Percentiles rank a stretch among this genome's conserved stretches.
These are phyloP conservation scores for Agrocybe pediades DNA, from an alignment of 768 basidiomycete species.

Conservation along the genomic window DNA sequence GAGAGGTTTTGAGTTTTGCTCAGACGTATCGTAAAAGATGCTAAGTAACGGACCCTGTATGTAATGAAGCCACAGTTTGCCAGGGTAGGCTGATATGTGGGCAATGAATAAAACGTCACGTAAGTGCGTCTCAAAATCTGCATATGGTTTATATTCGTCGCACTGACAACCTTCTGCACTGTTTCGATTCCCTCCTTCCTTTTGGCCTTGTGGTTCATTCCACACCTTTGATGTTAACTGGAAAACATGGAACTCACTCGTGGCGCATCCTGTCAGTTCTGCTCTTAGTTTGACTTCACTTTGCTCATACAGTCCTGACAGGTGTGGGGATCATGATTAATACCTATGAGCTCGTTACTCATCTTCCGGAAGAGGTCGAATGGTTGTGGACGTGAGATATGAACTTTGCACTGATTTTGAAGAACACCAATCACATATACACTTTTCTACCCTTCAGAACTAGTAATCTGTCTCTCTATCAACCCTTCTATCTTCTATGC, in stretches of 20 bases:
- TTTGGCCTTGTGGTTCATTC: not conserved
- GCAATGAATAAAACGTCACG: too few relatives aligned
- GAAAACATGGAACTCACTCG: conserved; percentile 3
- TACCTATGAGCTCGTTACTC: conserved; percentile 1
- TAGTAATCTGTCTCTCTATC: not conserved
- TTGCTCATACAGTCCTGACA: not conserved
- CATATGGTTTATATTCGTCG: too few relatives aligned
- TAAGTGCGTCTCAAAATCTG: too few relatives aligned
- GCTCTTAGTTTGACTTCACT: not conserved
- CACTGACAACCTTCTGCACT: too few relatives aligned
- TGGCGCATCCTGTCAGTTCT: conserved; percentile 6
- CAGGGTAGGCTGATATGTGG: not conserved
- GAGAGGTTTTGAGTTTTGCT: too few relatives aligned
- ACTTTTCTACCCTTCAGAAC: not conserved
- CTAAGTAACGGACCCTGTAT: too few relatives aligned
- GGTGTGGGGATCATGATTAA: conserved; percentile 3
- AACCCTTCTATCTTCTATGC: conserved; percentile 6
- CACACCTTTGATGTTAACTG: not conserved
- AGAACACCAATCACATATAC: not conserved
- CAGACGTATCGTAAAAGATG: too few relatives aligned
- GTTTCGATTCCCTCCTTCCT: not conserved
- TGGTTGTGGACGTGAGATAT: conserved; percentile 9
- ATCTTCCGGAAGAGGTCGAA: conserved; percentile 8
- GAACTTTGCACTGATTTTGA: not conserved
- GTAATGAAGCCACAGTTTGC: too few relatives aligned